phyloP scores from a whole-genome alignment of 176 grass and related monocot species.

The Rhynchospora pubera region DNA sequence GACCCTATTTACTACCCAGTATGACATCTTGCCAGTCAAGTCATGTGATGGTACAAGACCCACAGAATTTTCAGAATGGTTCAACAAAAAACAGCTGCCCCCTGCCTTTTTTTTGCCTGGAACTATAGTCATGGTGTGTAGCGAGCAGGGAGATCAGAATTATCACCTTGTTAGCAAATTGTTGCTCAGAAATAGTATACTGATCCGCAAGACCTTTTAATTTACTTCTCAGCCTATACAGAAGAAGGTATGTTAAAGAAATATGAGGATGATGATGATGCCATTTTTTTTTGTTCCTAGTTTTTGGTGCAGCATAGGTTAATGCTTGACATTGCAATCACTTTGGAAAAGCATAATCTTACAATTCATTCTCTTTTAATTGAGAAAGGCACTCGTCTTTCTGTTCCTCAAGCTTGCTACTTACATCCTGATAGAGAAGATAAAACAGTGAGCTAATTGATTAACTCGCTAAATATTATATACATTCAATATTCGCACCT shows the following conservation, averaged over 20 bases:
- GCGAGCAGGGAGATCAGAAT: neutral
- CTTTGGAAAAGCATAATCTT: constrained; percentile 31
- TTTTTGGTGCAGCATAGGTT: neutral
- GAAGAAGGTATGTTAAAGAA: constrained; percentile 24
- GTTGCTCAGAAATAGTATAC: constrained; percentile 74
- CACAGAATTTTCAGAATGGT: neutral
- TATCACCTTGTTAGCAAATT: constrained; percentile 79
- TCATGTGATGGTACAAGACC: neutral
- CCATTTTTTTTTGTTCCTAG: neutral
- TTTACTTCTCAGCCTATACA: constrained; percentile 88
- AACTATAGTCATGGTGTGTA: neutral
- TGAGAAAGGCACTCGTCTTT: constrained; percentile 79
- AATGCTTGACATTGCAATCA: neutral
- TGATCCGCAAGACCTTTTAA: constrained; percentile 87
- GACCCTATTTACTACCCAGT: neutral
- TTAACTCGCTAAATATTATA: neutral
- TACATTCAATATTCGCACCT: constrained; percentile 36
- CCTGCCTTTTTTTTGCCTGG: neutral
- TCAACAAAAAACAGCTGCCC: neutral
- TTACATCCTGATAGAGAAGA: constrained; percentile 53
- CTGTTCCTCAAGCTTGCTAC: constrained; percentile 84
- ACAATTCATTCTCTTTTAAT: constrained; percentile 85
- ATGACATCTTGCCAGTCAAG: neutral
- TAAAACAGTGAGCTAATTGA: constrained; percentile 21
- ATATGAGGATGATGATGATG: neutral